Conservation (phyloP, 2,329 filamentous ascomycete genomes). For the Beauveria asiatica region DNA sequence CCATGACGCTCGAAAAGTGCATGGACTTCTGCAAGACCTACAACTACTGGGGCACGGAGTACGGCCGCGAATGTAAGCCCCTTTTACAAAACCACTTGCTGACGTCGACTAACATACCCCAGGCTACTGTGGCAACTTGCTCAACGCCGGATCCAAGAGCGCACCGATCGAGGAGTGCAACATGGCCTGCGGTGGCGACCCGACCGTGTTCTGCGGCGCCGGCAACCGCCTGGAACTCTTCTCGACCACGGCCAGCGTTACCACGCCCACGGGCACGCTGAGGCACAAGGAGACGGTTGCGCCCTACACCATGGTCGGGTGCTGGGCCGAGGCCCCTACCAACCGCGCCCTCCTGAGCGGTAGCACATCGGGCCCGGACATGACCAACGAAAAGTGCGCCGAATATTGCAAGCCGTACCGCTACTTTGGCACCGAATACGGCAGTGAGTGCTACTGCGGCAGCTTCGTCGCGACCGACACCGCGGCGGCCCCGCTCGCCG, state of each 20-base stretch:
- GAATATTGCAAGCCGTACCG: slow-evolving; percentile 27
- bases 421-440: slow-evolving; percentile 34
- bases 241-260: slow-evolving; percentile 30
- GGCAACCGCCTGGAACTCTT: slow-evolving; percentile 36
- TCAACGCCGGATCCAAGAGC: slow-evolving; percentile 21
- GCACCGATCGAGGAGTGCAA: slow-evolving; percentile 26
- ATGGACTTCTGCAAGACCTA: slow-evolving; percentile 37
- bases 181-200: slow-evolving; percentile 33
- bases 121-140: slow-evolving; percentile 40
- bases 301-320: slow-evolving; percentile 29
- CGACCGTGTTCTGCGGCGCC: slow-evolving; percentile 33
- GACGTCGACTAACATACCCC: background rate
- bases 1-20: slow-evolving; percentile 42
- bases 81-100: background rate
- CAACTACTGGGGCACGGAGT: slow-evolving; percentile 43
- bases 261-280: slow-evolving; percentile 15
- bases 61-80: slow-evolving; percentile 39
- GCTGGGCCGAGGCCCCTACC: slow-evolving; percentile 30
- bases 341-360: slow-evolving; percentile 26
- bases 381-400: slow-evolving; percentile 28
- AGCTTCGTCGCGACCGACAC: slow-evolving; percentile 22
- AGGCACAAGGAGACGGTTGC: slow-evolving; percentile 23
- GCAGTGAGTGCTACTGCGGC: slow-evolving; percentile 31
- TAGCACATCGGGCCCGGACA: slow-evolving; percentile 19
- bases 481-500: slow-evolving; percentile 19